Evolutionary conservation across 176 grass and related monocot genomes (phyloP).

Genomic region (Phoenix dactylifera): DNA sequence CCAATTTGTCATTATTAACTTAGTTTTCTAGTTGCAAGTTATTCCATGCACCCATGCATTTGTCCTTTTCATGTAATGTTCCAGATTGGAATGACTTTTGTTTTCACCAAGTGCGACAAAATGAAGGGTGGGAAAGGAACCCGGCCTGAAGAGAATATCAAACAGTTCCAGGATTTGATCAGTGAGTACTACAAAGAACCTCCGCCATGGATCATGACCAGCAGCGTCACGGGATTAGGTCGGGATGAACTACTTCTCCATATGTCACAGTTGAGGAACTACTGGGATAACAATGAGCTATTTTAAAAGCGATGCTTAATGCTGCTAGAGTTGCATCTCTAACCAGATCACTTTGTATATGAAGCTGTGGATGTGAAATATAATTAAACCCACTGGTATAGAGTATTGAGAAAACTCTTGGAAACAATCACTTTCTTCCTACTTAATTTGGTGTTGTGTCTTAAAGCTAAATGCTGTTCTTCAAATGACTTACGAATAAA

Average conservation of each 20-base stretch:
- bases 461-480: no score
- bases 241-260: slow-evolving; percentile 59
- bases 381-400: no score
- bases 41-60: not conserved
- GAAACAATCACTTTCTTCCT: no score
- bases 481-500: no score
- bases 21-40: no score
- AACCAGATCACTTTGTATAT: no score
- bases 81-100: slow-evolving; percentile 85
- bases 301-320: not conserved
- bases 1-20: no score
- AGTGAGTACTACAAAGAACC: slow-evolving; percentile 51
- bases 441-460: no score
- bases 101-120: slow-evolving; percentile 99
- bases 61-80: slow-evolving; percentile 5
- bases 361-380: no score
- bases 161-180: slow-evolving; percentile 69
- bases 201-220: slow-evolving; percentile 97
- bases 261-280: slow-evolving; percentile 85
- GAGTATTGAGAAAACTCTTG: no score
- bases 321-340: no score
- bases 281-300: slow-evolving; percentile 65
- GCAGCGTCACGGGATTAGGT: slow-evolving; percentile 61
- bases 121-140: slow-evolving; percentile 62
- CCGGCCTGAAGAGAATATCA: slow-evolving; percentile 74